Evolutionary conservation across 2,329 filamentous ascomycete genomes (phyloP).

Genomic region (Ophiostoma triangulosporum): DNA sequence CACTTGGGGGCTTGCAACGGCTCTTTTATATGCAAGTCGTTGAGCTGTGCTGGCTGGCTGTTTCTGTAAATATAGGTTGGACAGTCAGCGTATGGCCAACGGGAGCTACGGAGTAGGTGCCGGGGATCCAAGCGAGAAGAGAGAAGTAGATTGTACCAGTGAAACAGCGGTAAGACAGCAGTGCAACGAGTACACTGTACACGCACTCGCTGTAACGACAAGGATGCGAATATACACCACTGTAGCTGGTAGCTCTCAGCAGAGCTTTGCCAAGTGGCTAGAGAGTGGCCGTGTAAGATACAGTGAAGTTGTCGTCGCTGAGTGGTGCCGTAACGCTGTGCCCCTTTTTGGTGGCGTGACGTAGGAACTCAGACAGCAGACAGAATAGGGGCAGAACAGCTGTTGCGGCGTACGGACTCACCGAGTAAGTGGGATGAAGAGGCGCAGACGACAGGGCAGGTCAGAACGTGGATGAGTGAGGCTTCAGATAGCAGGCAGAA

Average conservation of each 20-base stretch:
- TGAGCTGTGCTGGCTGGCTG: neutral
- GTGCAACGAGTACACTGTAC: neutral
- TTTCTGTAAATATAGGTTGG: no score
- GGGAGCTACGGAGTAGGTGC: no score
- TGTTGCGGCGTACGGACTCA: neutral
- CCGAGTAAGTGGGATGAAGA: neutral
- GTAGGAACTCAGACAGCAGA: conserved; percentile 1
- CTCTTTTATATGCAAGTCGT: conserved; percentile 1
- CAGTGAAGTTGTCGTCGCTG: neutral
- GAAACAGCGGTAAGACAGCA: neutral
- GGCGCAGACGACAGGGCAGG: neutral
- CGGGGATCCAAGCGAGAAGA: neutral
- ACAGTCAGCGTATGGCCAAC: neutral
- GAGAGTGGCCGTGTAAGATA: neutral
- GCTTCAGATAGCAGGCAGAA: neutral
- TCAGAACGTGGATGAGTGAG: neutral
- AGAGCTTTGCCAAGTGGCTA: neutral
- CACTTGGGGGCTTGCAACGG: neutral
- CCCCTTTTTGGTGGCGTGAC: conserved; percentile 9
- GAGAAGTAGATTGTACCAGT: neutral
- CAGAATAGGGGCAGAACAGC: neutral
- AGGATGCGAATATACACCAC: neutral
- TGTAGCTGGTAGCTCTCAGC: neutral
- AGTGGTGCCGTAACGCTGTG: neutral
- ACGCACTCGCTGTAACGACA: neutral